phyloP scores from a whole-genome alignment of 306 rosid species.

The Glycine soja region DNA sequence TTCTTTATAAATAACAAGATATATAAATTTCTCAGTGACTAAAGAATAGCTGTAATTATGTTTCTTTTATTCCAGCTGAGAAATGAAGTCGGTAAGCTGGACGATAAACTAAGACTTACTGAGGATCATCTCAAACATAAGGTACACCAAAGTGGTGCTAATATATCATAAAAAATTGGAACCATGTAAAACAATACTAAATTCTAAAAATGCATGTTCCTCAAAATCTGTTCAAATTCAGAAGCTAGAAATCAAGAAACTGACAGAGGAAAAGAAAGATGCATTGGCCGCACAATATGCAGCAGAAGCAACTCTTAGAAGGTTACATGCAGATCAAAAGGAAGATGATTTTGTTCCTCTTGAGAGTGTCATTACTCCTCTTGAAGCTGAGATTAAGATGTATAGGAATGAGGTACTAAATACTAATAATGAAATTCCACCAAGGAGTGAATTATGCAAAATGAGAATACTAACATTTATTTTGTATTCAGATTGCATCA shows the following conservation, averaged over 20 bases:
- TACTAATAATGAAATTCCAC: background rate
- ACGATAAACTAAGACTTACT: slow-evolving; percentile 58
- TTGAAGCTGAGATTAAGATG: slow-evolving; percentile 91
- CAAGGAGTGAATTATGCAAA: slow-evolving; percentile 10
- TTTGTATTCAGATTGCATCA: slow-evolving; percentile 61
- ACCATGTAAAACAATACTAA: slow-evolving; percentile 8
- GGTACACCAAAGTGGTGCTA: slow-evolving; percentile 55
- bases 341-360: slow-evolving; percentile 74
- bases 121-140: slow-evolving; percentile 74
- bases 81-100: slow-evolving; percentile 59
- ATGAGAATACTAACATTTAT: slow-evolving; percentile 26
- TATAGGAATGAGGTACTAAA: slow-evolving; percentile 74
- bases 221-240: slow-evolving; percentile 53
- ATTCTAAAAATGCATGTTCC: slow-evolving; percentile 24
- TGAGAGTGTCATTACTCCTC: slow-evolving; percentile 80
- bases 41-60: slow-evolving; percentile 3
- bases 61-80: slow-evolving; percentile 62
- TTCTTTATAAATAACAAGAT: slow-evolving; percentile 7
- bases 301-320: slow-evolving; percentile 87
- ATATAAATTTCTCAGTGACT: background rate
- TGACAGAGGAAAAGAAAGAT: slow-evolving; percentile 74
- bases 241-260: slow-evolving; percentile 85
- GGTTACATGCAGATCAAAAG: slow-evolving; percentile 69
- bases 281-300: slow-evolving; percentile 92
- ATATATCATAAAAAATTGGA: slow-evolving; percentile 35